Evolutionary conservation across 257 asterid genomes (phyloP).

Genomic region (Euphrasia confusa): DNA sequence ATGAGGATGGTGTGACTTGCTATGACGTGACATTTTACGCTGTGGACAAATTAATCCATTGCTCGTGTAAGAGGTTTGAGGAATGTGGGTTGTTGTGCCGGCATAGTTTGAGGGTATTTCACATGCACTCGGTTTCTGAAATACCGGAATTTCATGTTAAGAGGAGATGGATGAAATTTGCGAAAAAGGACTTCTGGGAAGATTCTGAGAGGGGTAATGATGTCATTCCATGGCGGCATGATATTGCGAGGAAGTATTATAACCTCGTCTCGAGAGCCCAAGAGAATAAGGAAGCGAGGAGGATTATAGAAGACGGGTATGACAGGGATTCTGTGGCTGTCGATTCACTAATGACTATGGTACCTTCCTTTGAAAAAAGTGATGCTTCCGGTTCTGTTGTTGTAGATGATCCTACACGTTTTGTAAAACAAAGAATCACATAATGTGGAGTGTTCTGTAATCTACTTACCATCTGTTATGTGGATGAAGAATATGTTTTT

Average conservation of each 20-base stretch:
- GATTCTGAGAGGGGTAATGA: background rate
- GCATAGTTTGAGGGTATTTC: background rate
- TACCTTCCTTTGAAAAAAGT: background rate
- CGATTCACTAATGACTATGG: background rate
- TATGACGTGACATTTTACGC: background rate
- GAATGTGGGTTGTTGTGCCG: background rate
- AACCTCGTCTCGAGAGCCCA: background rate
- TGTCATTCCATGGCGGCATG: background rate
- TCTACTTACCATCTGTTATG: background rate
- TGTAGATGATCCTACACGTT: background rate
- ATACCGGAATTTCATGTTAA: background rate
- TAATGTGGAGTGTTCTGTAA: background rate
- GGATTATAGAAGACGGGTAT: background rate
- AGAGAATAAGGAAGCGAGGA: background rate
- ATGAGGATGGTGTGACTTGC: background rate
- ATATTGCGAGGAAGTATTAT: conserved; percentile 4
- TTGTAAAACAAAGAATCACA: background rate
- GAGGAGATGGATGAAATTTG: conserved; percentile 9
- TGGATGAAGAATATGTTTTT: background rate
- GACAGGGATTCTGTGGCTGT: background rate
- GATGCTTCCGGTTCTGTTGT: background rate
- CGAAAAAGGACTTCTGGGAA: conserved; percentile 1
- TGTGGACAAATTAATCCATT: background rate
- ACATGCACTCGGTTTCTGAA: background rate
- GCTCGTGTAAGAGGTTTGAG: conserved; percentile 15